Conservation (phyloP, 2,329 filamentous ascomycete species). For the Trichophyton benhamiae region DNA sequence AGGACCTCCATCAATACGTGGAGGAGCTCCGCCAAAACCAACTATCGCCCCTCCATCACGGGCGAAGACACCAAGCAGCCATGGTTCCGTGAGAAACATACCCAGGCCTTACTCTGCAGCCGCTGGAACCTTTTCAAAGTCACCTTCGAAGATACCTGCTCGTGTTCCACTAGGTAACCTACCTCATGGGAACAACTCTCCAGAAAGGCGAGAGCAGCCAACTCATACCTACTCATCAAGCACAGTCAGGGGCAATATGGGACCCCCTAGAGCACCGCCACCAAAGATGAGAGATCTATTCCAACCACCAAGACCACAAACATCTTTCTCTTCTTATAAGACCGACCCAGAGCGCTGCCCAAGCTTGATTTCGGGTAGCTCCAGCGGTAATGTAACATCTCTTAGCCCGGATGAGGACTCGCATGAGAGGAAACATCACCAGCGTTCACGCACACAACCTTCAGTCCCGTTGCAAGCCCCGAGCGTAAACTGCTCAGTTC, state of each 20-base stretch:
- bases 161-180: conserved; percentile 37
- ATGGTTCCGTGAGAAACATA: not conserved
- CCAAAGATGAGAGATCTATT: conserved; percentile 86
- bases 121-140: conserved; percentile 21
- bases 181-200: conserved; percentile 56
- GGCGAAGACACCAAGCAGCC: conserved; percentile 36
- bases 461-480: conserved; percentile 31
- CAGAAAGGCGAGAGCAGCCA: conserved; percentile 51
- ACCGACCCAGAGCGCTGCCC: not conserved
- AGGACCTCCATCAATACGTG: conserved; percentile 23
- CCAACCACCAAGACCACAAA: conserved; percentile 38
- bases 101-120: not conserved
- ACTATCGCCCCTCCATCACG: conserved; percentile 28
- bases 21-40: conserved; percentile 27
- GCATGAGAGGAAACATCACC: conserved; percentile 54
- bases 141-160: conserved; percentile 38
- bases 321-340: conserved; percentile 14
- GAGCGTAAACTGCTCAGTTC: conserved; percentile 27
- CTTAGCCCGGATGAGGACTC: conserved; percentile 61
- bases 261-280: conserved; percentile 55
- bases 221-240: conserved; percentile 33
- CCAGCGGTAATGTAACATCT: conserved; percentile 41
- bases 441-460: conserved; percentile 36
- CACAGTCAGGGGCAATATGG: conserved; percentile 37
- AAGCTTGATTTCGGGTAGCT: conserved; percentile 17